Base-by-base conservation (phyloP, 1,284 basidiomycete genomes). In the Puccinia horiana region DNA sequence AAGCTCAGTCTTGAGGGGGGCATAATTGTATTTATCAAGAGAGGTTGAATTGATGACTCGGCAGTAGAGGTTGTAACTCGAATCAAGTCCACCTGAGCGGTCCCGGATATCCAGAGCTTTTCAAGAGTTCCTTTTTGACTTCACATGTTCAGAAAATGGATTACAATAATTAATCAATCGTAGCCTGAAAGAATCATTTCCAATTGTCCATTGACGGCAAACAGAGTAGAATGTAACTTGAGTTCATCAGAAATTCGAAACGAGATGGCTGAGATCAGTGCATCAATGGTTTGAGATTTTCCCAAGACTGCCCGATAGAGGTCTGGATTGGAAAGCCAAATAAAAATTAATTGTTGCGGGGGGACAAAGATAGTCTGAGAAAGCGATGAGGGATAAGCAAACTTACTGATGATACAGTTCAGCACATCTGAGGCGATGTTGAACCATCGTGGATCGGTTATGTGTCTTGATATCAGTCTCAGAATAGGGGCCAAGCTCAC, bases 401-500 rank as follows among this genome's bases (percentile, higher is more conserved):
- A 86, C 93, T 84, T 83, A 96, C 95, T 95, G 82, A 98, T 91
- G 47, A 98, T 90, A 11, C 97, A 89, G 23, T 90, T 89, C 23
- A 94, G 90, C 49, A 96, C 90, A 84, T 97, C 93, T 84, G 93
- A 93, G 11, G 93, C 95, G 86, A 95, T 89, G 84, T 93, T 92
- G 47, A 95, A 94, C 86, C 97, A 99, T 37, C 94, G 91, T 72
- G 95, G 94, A 87, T 98, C 95, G 2, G 92, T 90, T 72, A 97
- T 90, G 86, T 98, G 91, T 84, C 94, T 93, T 73, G 95, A 88
- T 14, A 99, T 89, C 76, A 98, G 91, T 1, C 92, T 90, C 12
- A 99, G 89, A 29, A 99, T 90, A 0, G 96, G 96, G 87, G 98
- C 95, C 2, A 99, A 89, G 3, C 96, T 90, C 40, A 98, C 92